These are phyloP conservation scores for Flaveria linearis DNA, from an alignment of 129 eudicot species.

Conservation along the genomic window DNA sequence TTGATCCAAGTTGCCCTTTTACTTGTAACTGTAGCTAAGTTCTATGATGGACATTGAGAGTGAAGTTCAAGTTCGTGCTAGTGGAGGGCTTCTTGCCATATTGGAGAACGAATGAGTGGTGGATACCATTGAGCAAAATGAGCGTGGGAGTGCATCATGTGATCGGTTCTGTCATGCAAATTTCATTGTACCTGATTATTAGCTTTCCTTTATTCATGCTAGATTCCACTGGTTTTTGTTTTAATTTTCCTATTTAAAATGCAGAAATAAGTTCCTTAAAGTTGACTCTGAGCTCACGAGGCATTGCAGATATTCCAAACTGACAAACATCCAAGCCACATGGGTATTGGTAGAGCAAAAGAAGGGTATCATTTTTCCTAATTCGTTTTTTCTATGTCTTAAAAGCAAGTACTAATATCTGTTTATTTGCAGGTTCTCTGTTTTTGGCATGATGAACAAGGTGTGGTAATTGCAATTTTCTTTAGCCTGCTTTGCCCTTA, in stretches of 20 bases:
- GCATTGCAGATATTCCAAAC: constrained; percentile 86
- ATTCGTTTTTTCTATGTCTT: background rate
- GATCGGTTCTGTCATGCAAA: constrained; percentile 62
- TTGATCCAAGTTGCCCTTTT: background rate
- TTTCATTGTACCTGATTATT: constrained; percentile 60
- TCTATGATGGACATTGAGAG: constrained; percentile 33
- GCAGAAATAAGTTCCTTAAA: constrained; percentile 79
- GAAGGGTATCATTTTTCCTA: constrained; percentile 55
- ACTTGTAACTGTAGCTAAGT: no score
- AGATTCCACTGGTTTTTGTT: background rate
- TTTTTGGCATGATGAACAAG: constrained; percentile 97
- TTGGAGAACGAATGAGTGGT: constrained; percentile 81
- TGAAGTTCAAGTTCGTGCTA: constrained; percentile 95
- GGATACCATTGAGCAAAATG: constrained; percentile 76
- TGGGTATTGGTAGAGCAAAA: constrained; percentile 92
- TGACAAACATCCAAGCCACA: constrained; percentile 91
- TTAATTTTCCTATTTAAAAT: constrained; percentile 13
- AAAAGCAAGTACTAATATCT: constrained; percentile 25
- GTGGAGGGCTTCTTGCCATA: constrained; percentile 96
- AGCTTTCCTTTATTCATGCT: background rate
- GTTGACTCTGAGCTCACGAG: constrained; percentile 84
- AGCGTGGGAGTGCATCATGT: constrained; percentile 20
- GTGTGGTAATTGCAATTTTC: constrained; percentile 39
- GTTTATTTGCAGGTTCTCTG: constrained; percentile 70
- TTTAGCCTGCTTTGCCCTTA: constrained; percentile 21